These are phyloP conservation scores for Alnus glutinosa DNA, from an alignment of 306 rosid genomes.

Conservation along the genomic window DNA sequence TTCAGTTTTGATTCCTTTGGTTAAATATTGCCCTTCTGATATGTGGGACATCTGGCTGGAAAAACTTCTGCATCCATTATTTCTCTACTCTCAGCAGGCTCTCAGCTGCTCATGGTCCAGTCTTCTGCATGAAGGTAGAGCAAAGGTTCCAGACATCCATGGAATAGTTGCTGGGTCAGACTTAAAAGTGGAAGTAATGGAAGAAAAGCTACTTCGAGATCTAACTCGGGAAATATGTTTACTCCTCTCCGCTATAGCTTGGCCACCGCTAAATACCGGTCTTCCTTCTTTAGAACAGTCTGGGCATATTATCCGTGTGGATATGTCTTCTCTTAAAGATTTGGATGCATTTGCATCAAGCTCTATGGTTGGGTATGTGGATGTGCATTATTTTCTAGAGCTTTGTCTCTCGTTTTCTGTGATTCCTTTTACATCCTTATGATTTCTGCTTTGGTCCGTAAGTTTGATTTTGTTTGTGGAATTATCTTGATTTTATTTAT, in stretches of 20 bases:
- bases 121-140: conserved; percentile 87
- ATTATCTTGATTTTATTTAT: no score
- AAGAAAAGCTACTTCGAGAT: conserved; percentile 85
- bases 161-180: conserved; percentile 73
- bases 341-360: conserved; percentile 64
- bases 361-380: conserved; percentile 97
- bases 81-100: conserved; percentile 67
- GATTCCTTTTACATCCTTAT: conserved; percentile 20
- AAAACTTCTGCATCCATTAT: conserved; percentile 78
- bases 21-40: conserved; percentile 74
- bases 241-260: conserved; percentile 75
- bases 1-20: conserved; percentile 75
- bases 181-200: conserved; percentile 92
- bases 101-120: conserved; percentile 82
- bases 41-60: conserved; percentile 93
- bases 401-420: conserved; percentile 23
- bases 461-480: not conserved
- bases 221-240: conserved; percentile 84
- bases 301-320: conserved; percentile 70
- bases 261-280: conserved; percentile 67
- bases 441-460: conserved; percentile 2
- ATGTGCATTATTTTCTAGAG: conserved; percentile 38
- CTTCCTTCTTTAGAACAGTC: conserved; percentile 90
- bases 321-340: conserved; percentile 62
- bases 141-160: conserved; percentile 81